Base-by-base conservation (phyloP, 169 alveolate species). In the Babesia microti region DNA sequence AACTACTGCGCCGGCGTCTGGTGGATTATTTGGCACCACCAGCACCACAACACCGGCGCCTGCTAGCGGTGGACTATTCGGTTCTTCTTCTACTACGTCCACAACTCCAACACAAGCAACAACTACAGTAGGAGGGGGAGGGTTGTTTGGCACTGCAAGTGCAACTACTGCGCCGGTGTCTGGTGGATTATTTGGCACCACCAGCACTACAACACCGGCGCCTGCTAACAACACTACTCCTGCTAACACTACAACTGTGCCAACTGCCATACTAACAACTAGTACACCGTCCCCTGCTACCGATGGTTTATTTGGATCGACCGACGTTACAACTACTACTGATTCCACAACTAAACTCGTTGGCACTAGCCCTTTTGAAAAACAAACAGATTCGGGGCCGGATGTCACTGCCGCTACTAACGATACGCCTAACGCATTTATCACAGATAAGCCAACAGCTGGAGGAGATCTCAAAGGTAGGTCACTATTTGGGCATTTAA, bases 61-160 rank as follows among this genome's bases (percentile, higher is more conserved):
- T 4, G 42, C 22, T 1, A 37, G 51, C 6, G 21, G 32, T 1
- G 6, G n/a, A 0, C 9, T 48, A 3, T 48, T 48, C 22, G 59
- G 66, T 3, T 41, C 18, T 36, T 41, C 66, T 2, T 34, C 39
- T 4, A 39, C 54, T 6, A 15, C 44, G 1, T 9, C 55, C 0
- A 29, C 53, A 1, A 36, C 48, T 2, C 11, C 57, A 0, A 41
- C 17, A 7, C 22, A 50, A 4, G 14, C 44, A 12, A 22, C 69
- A 30, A 34, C 55, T 17, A 35, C 44, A 9, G 14, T 42, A 22
- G 29, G 63, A 17, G 41, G 42, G 17, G 59, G 66, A 4, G 63
- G 63, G 2, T 43, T 50, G 21, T 41, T 39, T 43, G 67, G 67
- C 1, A 44, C 44, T 47, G 46, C 65, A 6, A 29, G 35, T 11